Evolutionary conservation across 1,284 basidiomycete species (phyloP).

Genomic region (Sanguinoderma infundibulare): DNA sequence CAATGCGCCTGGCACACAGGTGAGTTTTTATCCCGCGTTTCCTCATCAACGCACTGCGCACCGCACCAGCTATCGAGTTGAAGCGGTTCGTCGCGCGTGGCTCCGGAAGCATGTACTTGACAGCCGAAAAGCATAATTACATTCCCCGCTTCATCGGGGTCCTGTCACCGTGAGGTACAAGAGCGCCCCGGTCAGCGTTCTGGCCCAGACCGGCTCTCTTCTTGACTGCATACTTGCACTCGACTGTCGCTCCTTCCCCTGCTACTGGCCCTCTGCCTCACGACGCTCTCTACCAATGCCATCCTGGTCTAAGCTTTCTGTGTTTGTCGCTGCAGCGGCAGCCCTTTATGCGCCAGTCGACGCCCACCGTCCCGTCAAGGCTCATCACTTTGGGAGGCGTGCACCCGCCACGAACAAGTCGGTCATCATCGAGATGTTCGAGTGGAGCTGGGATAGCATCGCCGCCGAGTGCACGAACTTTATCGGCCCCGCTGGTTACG

Average conservation of each 20-base stretch:
- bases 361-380: background rate
- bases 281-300: constrained; percentile 7
- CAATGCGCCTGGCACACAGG: constrained; percentile 66
- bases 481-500: constrained; percentile 68
- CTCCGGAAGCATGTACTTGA: too few species aligned
- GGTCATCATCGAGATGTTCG: constrained; percentile 40
- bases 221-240: background rate
- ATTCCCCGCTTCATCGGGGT: too few species aligned
- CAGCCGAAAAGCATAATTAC: too few species aligned
- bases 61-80: too few species aligned
- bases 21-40: too few species aligned
- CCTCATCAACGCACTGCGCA: too few species aligned
- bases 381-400: constrained; percentile 9
- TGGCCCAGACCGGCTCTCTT: too few species aligned
- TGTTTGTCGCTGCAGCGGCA: constrained; percentile 7
- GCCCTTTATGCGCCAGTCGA: constrained; percentile 1
- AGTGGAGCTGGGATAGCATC: constrained; percentile 52
- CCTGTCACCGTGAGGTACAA: too few species aligned
- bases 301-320: constrained; percentile 12
- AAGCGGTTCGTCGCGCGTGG: too few species aligned
- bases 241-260: background rate
- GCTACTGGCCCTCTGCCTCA: background rate
- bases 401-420: constrained; percentile 21
- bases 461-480: constrained; percentile 68
- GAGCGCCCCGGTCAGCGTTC: too few species aligned